These are phyloP conservation scores for Rhizopus microsporus DNA, from an alignment of 371 early-diverging fungal genomes.

Conservation along the genomic window DNA sequence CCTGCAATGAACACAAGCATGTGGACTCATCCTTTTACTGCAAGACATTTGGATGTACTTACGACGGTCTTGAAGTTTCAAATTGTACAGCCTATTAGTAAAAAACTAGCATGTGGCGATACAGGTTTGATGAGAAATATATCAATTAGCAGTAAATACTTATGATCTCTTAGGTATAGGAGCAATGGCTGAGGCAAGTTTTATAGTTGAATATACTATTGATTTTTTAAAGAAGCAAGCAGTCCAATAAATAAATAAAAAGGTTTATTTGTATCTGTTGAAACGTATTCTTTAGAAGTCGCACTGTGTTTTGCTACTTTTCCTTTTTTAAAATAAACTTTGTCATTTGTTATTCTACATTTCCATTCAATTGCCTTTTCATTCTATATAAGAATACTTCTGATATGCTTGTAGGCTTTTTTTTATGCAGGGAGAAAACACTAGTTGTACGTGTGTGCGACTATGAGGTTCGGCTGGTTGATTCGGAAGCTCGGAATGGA, in stretches of 20 bases:
- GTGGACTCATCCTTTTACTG: slow-evolving; percentile 94
- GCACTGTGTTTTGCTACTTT: too few species aligned
- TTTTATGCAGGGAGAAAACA: too few species aligned
- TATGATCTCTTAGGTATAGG: slow-evolving; percentile 14
- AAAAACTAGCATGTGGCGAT: slow-evolving; percentile 92
- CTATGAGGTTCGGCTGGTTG: too few species aligned
- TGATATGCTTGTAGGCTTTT: too few species aligned
- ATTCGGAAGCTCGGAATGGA: too few species aligned
- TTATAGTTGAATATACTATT: slow-evolving; percentile 9
- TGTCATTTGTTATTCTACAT: background rate
- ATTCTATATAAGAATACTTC: too few species aligned
- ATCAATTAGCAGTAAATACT: background rate
- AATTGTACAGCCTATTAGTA: slow-evolving; percentile 81
- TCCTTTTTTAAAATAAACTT: too few species aligned
- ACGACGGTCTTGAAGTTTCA: slow-evolving; percentile 53
- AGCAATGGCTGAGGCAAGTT: slow-evolving; percentile 23
- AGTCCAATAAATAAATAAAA: too few species aligned
- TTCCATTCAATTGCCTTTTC: too few species aligned
- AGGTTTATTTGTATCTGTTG: too few species aligned
- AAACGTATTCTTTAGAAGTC: too few species aligned
- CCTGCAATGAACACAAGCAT: slow-evolving; percentile 98
- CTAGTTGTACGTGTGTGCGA: too few species aligned
- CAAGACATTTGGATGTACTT: slow-evolving; percentile 64
- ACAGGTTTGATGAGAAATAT: slow-evolving; percentile 47
- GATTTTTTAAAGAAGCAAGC: background rate